A percentile compares a stretch with the other conserved stretches of the same genome.
Evolutionary conservation across 78 protist species (phyloP).

Genomic region (Cavenderia fasciculata): DNA sequence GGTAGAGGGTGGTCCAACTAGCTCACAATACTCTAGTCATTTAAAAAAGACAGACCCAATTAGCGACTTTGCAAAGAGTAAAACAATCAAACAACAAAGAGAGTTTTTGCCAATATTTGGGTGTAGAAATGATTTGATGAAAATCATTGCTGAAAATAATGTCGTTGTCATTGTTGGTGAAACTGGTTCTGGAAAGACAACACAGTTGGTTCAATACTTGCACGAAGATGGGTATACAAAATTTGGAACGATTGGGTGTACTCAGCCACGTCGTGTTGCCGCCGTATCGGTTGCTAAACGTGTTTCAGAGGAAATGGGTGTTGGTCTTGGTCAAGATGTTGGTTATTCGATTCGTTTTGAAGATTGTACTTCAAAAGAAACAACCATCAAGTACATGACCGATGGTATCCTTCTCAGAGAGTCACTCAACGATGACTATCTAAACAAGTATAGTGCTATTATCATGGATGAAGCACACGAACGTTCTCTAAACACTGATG

Average conservation of each 20-base stretch:
- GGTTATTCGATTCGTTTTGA: conserved; percentile 97
- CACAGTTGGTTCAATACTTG: conserved; percentile 97
- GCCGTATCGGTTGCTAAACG: conserved; percentile 98
- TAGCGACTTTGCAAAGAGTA: conserved; percentile 87
- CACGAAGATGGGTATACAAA: conserved; percentile 93
- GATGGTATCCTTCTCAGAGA: conserved; percentile 98
- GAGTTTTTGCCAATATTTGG: conserved; percentile 95
- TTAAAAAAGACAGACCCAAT: conserved; percentile 52
- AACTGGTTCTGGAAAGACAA: conserved; percentile 99
- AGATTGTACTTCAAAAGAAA: conserved; percentile 85
- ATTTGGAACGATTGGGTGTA: conserved; percentile 94
- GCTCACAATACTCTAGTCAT: conserved; percentile 73
- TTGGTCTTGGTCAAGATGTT: conserved; percentile 78
- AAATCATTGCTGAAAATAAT: conserved; percentile 82
- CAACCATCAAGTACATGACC: conserved; percentile 97
- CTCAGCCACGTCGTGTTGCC: conserved; percentile 99
- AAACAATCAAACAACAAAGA: conserved; percentile 94
- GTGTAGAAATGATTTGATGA: conserved; percentile 87
- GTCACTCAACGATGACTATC: conserved; percentile 85
- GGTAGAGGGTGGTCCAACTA: conserved; percentile 41
- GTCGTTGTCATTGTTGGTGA: conserved; percentile 96
- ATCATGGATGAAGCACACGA: conserved; percentile 99
- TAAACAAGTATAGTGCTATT: conserved; percentile 90
- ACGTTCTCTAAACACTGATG: conserved; percentile 98
- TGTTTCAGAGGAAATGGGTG: conserved; percentile 95